Base-by-base conservation (phyloP, 148 eudicot genomes). In the Rhododendron henanense region DNA sequence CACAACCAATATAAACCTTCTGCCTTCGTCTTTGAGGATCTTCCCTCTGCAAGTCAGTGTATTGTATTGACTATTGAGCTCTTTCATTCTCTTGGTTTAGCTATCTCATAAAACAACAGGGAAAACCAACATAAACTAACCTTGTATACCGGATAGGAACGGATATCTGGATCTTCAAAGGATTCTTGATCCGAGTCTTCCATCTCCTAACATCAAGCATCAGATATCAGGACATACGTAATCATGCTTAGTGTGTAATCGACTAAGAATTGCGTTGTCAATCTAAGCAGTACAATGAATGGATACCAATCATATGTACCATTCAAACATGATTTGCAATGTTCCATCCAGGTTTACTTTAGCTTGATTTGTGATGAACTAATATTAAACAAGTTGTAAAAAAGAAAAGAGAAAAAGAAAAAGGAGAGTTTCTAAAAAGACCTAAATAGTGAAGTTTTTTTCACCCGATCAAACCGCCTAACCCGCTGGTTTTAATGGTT, bases 1-100 rank as follows among this genome's bases (percentile, higher is more conserved):
- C 98, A 89, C 99, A 97, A 63, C 99, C 99, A 83, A 97, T 87
- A 55, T 90, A 90, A 81, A 97, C 98, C 87, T 94, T 94, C 77
- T 95, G 94, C 88, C 90, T 93, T 85, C 89, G 91, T 92, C 89
- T 90, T 83, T 78, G 86, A 78, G 98, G 94, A 82, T 90, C 89
- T 69, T 48, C 81, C 88, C 98, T 93, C 99, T 97, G 88, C 87
- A 89, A 50, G 88, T 77, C 80, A 81, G 75, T 4, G 81, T 13
- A 67, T 53, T 41, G 45, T 5, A 41, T 41, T 41, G 45, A 45
- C 4, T 25, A 15, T 53, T 79, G 39, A 15, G 84, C 65, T 1
- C 51, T 85, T 47, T 78, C 65, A 33, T 65, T 19, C 57, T 39
- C 75, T 74, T 25, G 4, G 23, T 15, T 63, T 28, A 37, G 41